phyloP scores from a whole-genome alignment of 441 rosid species.

The Lepidium campestre region DNA sequence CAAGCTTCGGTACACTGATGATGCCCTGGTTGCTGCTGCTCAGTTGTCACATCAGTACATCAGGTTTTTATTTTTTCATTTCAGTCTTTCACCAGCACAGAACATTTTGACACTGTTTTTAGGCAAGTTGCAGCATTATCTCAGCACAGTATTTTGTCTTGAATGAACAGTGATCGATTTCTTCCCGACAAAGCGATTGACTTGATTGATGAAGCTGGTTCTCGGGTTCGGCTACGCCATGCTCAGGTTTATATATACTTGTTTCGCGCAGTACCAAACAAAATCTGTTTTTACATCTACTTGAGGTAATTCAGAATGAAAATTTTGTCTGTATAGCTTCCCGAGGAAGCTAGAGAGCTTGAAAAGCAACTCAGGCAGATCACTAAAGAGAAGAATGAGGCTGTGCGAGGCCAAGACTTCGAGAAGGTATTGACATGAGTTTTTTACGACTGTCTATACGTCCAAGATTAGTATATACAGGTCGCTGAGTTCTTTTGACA shows the following conservation, averaged over 20 bases:
- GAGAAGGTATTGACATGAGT: slow-evolving; percentile 56
- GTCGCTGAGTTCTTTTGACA: slow-evolving; percentile 26
- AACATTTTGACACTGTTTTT: background rate
- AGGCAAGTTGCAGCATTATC: background rate
- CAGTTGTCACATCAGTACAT: slow-evolving; percentile 83
- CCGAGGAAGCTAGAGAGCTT: slow-evolving; percentile 97
- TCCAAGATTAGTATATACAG: background rate
- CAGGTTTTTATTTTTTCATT: slow-evolving; percentile 35
- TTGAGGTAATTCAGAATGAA: background rate
- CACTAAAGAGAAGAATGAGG: slow-evolving; percentile 93
- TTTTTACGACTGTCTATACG: background rate
- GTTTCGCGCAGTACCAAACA: background rate
- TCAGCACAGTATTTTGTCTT: background rate
- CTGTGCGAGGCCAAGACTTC: slow-evolving; percentile 92
- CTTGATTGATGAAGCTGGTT: slow-evolving; percentile 98
- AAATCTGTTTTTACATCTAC: background rate
- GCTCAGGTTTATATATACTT: slow-evolving; percentile 51
- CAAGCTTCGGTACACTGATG: slow-evolving; percentile 75
- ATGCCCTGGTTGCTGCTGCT: slow-evolving; percentile 77
- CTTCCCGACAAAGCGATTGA: slow-evolving; percentile 98
- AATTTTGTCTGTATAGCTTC: slow-evolving; percentile 52
- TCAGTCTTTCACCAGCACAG: background rate
- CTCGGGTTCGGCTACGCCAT: slow-evolving; percentile 93
- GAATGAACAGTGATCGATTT: slow-evolving; percentile 72
- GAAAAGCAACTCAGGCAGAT: slow-evolving; percentile 93